These are phyloP conservation scores for Biancaea sappan DNA, from an alignment of 306 rosid genomes.

Conservation along the genomic window DNA sequence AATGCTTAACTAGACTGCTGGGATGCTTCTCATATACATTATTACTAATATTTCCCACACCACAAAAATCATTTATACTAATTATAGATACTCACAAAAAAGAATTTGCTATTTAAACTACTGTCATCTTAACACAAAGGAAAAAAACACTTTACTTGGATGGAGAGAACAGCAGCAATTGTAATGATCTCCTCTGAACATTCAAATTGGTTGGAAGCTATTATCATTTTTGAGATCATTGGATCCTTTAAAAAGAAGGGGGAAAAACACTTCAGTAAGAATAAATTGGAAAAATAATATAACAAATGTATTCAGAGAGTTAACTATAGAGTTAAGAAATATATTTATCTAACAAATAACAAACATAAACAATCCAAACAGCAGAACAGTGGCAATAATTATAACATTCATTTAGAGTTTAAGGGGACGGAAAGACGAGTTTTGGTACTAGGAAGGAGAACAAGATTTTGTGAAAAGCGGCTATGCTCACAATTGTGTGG, in stretches of 20 bases:
- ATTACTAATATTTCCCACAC: slow-evolving; percentile 20
- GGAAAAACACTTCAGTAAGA: slow-evolving; percentile 5
- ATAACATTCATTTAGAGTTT: neutral
- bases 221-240: slow-evolving; percentile 91
- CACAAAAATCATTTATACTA: slow-evolving; percentile 4
- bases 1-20: slow-evolving; percentile 17
- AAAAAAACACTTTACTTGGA: slow-evolving; percentile 62
- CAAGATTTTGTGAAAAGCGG: too few species aligned
- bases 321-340: neutral
- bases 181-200: slow-evolving; percentile 95
- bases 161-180: slow-evolving; percentile 83
- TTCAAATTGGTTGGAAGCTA: slow-evolving; percentile 79
- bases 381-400: neutral
- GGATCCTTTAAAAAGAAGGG: slow-evolving; percentile 78
- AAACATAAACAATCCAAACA: slow-evolving; percentile 13
- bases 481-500: too few species aligned
- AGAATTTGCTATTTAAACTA: neutral
- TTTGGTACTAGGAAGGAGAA: too few species aligned
- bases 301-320: slow-evolving; percentile 19
- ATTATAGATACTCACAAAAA: neutral
- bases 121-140: neutral
- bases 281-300: neutral
- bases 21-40: slow-evolving; percentile 1
- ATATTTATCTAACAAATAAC: neutral
- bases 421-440: too few species aligned